phyloP scores from a whole-genome alignment of 495 filamentous ascomycete genomes.

The Aspergillus bertholletiae region DNA sequence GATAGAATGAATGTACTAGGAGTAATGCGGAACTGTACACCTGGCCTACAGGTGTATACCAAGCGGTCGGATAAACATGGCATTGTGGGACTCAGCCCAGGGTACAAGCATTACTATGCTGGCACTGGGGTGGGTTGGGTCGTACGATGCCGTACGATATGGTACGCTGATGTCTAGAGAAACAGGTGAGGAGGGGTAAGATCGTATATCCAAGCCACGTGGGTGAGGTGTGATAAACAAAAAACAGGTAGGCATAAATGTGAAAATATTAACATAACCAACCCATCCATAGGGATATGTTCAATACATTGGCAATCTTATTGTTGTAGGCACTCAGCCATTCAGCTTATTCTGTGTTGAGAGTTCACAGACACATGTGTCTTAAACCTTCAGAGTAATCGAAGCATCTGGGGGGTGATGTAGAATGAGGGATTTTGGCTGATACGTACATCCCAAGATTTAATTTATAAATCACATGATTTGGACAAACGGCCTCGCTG shows the following conservation, averaged over 20 bases:
- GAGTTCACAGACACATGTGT: no score
- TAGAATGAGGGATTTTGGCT: no score
- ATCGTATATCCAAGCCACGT: background rate
- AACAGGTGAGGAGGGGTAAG: background rate
- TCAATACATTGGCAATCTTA: no score
- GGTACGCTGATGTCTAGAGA: background rate
- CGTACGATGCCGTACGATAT: background rate
- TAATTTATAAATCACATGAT: no score
- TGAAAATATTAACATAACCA: background rate
- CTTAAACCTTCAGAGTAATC: no score
- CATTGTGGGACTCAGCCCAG: conserved; percentile 34
- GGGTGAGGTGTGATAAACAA: background rate
- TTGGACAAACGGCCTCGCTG: no score
- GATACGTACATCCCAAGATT: no score
- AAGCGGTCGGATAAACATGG: conserved; percentile 23
- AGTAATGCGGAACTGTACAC: conserved; percentile 17
- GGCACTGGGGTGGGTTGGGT: conserved; percentile 1
- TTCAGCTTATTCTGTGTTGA: no score
- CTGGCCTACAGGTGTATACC: conserved; percentile 29
- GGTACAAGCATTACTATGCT: background rate
- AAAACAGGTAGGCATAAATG: background rate
- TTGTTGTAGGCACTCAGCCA: background rate
- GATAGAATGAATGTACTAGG: conserved; percentile 9
- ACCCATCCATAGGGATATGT: background rate
- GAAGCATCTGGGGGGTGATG: no score